Evolutionary conservation across 1,284 basidiomycete genomes (phyloP).

Genomic region (Boletellus dicymbophilus): DNA sequence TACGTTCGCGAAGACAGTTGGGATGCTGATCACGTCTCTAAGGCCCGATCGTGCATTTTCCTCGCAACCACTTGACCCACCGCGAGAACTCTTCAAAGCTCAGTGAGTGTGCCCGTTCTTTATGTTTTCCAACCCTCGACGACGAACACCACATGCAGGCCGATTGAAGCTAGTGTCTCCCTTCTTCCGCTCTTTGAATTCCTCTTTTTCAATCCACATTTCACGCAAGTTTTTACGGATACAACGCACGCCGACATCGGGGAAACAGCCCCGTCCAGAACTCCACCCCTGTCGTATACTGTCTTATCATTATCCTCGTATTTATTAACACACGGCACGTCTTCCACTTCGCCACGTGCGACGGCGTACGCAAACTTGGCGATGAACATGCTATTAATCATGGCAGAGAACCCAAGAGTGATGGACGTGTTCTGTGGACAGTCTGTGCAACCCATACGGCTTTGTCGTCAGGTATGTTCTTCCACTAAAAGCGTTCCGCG

Average conservation of each 20-base stretch:
- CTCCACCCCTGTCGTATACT: constrained; percentile 42
- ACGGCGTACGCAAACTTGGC: constrained; percentile 60
- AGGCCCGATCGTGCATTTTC: constrained; percentile 55
- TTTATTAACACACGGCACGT: constrained; percentile 62
- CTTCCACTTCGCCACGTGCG: constrained; percentile 54
- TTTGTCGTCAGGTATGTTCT: constrained; percentile 60
- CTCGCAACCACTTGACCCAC: constrained; percentile 44
- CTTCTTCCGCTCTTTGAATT: constrained; percentile 64
- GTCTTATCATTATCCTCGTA: constrained; percentile 61
- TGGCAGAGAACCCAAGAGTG: constrained; percentile 50
- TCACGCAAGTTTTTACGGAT: constrained; percentile 46
- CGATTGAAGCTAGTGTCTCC: constrained; percentile 58
- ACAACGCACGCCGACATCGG: constrained; percentile 29
- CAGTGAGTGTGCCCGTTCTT: constrained; percentile 42
- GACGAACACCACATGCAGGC: constrained; percentile 38
- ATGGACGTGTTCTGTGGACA: constrained; percentile 47
- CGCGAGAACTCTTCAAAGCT: constrained; percentile 55
- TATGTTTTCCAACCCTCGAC: not conserved
- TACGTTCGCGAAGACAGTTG: constrained; percentile 48
- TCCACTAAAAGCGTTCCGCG: not conserved
- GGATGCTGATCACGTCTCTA: constrained; percentile 50
- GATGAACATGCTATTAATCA: constrained; percentile 50
- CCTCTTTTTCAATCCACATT: constrained; percentile 47
- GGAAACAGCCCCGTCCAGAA: constrained; percentile 11
- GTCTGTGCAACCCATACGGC: constrained; percentile 39